A percentile compares a stretch with the other conserved stretches of the same genome.
Conservation (phyloP, 148 eudicot species). For the Pouteria glomerata region DNA sequence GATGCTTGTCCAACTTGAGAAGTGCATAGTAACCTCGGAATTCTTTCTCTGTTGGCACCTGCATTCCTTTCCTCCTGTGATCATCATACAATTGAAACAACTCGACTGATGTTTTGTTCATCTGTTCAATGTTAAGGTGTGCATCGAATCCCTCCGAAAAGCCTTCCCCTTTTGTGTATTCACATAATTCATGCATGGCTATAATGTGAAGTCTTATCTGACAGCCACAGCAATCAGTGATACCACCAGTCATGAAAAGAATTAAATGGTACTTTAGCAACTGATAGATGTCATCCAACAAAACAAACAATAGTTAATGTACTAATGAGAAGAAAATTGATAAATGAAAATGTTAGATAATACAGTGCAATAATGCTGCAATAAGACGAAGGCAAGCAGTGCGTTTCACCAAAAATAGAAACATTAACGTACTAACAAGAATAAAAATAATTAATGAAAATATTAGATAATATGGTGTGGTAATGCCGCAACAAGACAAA, state of each 20-base stretch:
- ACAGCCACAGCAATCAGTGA: constrained; percentile 20
- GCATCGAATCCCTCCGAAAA: constrained; percentile 98
- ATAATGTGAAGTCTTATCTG: constrained; percentile 95
- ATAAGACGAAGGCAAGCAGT: background rate
- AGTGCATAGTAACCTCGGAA: constrained; percentile 98
- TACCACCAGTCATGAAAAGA: constrained; percentile 9
- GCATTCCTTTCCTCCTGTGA: constrained; percentile 81
- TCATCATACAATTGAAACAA: constrained; percentile 93
- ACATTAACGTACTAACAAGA: background rate
- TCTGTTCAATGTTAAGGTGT: constrained; percentile 96
- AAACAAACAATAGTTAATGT: background rate
- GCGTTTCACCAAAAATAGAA: background rate
- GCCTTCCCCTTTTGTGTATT: constrained; percentile 92
- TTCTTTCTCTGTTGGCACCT: constrained; percentile 78
- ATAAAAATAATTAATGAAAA: background rate
- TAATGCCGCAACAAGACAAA: background rate
- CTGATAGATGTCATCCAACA: constrained; percentile 2
- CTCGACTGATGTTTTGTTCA: constrained; percentile 98
- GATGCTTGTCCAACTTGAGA: constrained; percentile 94
- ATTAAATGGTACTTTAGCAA: constrained; percentile 4
- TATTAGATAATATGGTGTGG: too few species aligned
- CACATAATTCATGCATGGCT: constrained; percentile 97
- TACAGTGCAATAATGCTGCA: background rate
- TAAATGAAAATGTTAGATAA: background rate
- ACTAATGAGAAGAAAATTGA: background rate